A percentile compares a stretch with the other conserved stretches of the same genome.
These are phyloP conservation scores for Lactarius psammicola DNA, from an alignment of 768 basidiomycete genomes.

Conservation along the genomic window DNA sequence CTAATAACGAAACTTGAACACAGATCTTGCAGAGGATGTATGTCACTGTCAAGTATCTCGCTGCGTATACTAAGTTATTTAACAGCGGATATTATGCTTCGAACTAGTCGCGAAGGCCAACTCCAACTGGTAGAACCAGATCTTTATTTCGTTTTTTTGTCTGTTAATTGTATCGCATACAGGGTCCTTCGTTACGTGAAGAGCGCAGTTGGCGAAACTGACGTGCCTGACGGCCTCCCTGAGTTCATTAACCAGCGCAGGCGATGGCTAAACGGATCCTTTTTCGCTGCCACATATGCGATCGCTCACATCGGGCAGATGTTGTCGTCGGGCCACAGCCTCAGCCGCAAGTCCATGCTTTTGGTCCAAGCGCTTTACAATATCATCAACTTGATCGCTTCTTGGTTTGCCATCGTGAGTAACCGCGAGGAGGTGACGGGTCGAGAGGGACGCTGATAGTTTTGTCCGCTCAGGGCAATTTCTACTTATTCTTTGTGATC, in stretches of 20 bases:
- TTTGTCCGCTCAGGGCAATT: constrained; percentile 66
- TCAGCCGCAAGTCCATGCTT: constrained; percentile 67
- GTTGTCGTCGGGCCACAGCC: constrained; percentile 76
- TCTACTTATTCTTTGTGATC: constrained; percentile 92
- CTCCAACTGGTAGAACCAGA: constrained; percentile 62
- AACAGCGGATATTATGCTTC: constrained; percentile 78
- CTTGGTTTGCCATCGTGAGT: constrained; percentile 91
- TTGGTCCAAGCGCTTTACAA: constrained; percentile 86
- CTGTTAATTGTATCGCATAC: constrained; percentile 26
- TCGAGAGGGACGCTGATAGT: constrained; percentile 5
- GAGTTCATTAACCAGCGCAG: constrained; percentile 93
- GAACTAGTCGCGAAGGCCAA: constrained; percentile 76
- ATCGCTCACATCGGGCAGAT: constrained; percentile 85
- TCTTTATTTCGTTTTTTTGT: constrained; percentile 31
- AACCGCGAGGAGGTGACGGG: not conserved
- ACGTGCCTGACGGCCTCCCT: constrained; percentile 88
- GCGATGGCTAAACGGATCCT: constrained; percentile 88
- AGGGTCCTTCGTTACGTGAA: constrained; percentile 98
- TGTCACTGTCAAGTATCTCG: constrained; percentile 29
- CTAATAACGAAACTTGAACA: not conserved
- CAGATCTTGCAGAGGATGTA: constrained; percentile 90
- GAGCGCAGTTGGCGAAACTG: constrained; percentile 88
- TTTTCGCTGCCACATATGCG: constrained; percentile 94
- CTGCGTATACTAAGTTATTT: constrained; percentile 31
- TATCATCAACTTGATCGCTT: constrained; percentile 79